Evolutionary conservation across 2,329 filamentous ascomycete species (phyloP).

Genomic region (Microcera coccophila): DNA sequence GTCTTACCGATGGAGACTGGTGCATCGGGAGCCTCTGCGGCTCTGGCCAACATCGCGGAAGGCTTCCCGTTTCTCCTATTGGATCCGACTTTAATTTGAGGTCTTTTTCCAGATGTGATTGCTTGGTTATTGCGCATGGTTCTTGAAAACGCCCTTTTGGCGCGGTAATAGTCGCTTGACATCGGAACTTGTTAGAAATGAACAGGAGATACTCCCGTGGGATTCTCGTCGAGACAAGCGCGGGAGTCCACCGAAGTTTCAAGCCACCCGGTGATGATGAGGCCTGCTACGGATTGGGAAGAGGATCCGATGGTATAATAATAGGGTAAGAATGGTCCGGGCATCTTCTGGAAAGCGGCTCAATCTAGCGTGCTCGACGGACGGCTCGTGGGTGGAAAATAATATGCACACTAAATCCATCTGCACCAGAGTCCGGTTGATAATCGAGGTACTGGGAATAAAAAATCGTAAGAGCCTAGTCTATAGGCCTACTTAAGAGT

Average conservation of each 20-base stretch:
- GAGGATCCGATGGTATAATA: constrained; percentile 1
- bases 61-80: background rate
- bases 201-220: background rate
- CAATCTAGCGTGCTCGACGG: no score
- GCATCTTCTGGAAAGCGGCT: background rate
- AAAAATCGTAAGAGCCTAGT: background rate
- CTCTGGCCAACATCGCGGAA: background rate
- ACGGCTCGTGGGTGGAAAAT: no score
- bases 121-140: background rate
- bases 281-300: background rate
- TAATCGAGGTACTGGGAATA: background rate
- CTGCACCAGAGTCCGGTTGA: no score
- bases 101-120: background rate
- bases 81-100: background rate
- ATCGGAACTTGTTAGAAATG: background rate
- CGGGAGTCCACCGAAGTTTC: background rate
- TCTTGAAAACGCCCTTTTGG: background rate
- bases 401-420: no score
- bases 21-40: background rate
- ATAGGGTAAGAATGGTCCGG: constrained; percentile 1
- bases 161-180: background rate
- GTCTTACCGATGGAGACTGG: background rate
- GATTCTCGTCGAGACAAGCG: background rate
- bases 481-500: no score
- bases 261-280: background rate